These are phyloP conservation scores for Hamigera avellanea DNA, from an alignment of 495 filamentous ascomycete genomes.

Conservation along the genomic window DNA sequence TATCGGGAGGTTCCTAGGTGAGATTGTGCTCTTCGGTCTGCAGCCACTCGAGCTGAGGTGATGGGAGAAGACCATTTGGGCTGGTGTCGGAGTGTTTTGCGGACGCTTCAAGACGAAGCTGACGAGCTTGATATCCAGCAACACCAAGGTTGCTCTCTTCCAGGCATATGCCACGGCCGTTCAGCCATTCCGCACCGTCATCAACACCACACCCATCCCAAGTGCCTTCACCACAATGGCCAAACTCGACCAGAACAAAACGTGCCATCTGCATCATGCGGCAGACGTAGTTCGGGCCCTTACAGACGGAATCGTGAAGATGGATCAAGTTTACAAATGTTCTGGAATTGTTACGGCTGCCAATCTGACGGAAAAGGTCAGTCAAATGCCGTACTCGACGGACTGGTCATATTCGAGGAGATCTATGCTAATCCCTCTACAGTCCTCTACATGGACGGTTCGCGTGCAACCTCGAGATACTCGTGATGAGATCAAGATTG, in stretches of 20 bases:
- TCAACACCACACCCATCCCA: constrained; percentile 30
- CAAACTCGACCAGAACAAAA: constrained; percentile 40
- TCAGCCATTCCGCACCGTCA: constrained; percentile 36
- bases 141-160: constrained; percentile 42
- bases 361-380: constrained; percentile 19
- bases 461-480: constrained; percentile 19
- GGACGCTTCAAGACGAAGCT: not conserved
- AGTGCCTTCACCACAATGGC: constrained; percentile 41
- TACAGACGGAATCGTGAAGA: constrained; percentile 35
- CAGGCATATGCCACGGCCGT: constrained; percentile 37
- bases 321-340: constrained; percentile 29
- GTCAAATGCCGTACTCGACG: constrained; percentile 9
- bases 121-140: constrained; percentile 13
- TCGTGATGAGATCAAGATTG: constrained; percentile 19
- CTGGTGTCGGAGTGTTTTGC: not conserved
- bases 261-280: constrained; percentile 41
- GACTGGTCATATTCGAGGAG: no score
- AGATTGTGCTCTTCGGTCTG: constrained; percentile 7
- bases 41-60: no score
- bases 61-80: no score
- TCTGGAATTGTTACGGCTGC: constrained; percentile 31
- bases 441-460: constrained; percentile 34
- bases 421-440: not conserved
- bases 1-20: constrained; percentile 48
- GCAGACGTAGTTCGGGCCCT: constrained; percentile 41